phyloP scores from a whole-genome alignment of 805 yeast genomes.

The Metschnikowia amazonensis region DNA sequence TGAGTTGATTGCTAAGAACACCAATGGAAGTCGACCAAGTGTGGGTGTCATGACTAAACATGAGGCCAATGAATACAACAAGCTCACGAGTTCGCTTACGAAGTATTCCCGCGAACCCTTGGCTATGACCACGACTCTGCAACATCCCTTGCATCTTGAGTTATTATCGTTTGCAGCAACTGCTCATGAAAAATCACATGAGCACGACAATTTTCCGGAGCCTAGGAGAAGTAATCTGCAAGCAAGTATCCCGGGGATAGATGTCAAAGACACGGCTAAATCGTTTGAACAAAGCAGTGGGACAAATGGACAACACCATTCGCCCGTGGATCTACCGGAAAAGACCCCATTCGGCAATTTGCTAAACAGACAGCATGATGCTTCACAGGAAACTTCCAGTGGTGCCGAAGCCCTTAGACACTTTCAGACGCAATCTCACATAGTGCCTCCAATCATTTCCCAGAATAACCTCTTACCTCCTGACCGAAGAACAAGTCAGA shows the following conservation, averaged over 20 bases:
- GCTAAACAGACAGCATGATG: background rate
- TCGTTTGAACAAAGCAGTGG: background rate
- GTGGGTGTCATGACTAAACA: constrained; percentile 10
- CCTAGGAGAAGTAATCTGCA: background rate
- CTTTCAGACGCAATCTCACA: background rate
- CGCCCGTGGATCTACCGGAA: background rate
- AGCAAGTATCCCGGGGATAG: background rate
- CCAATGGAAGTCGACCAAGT: constrained; percentile 18
- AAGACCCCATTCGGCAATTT: background rate
- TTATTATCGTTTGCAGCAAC: constrained; percentile 19
- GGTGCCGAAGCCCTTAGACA: constrained; percentile 1
- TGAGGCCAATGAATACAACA: constrained; percentile 22
- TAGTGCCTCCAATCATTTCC: background rate
- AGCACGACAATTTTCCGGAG: background rate
- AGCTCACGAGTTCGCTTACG: constrained; percentile 10
- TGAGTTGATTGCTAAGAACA: constrained; percentile 25
- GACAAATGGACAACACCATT: background rate
- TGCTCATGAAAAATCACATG: constrained; percentile 12
- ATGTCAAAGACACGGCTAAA: background rate
- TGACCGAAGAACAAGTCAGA: background rate
- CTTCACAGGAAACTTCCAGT: background rate
- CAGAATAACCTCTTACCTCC: background rate
- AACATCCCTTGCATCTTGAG: constrained; percentile 16
- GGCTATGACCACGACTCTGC: background rate
- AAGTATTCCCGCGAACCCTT: constrained; percentile 3